These are phyloP conservation scores for Gyromitra esculenta DNA, from an alignment of 2,329 filamentous ascomycete genomes.

Conservation along the genomic window DNA sequence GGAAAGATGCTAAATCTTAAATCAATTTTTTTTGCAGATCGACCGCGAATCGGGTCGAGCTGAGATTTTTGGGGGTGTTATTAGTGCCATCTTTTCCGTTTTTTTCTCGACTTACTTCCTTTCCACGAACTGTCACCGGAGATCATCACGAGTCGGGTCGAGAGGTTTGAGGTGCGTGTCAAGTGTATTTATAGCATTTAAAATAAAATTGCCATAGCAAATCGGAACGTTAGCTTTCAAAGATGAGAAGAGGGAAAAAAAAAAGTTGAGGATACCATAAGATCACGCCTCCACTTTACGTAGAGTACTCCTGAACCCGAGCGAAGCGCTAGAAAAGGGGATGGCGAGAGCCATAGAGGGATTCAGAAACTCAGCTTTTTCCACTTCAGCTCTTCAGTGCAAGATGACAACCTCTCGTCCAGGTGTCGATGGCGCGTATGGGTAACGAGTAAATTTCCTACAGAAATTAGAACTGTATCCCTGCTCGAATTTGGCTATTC, in stretches of 20 bases:
- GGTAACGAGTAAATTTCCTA: too few relatives aligned
- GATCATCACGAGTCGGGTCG: slow-evolving; percentile 3
- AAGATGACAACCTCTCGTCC: too few relatives aligned
- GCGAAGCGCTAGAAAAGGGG: too few relatives aligned
- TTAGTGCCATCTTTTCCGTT: not conserved
- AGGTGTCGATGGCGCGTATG: too few relatives aligned
- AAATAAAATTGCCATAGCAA: not conserved
- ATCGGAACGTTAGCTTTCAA: not conserved
- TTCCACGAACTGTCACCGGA: not conserved
- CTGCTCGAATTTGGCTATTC: too few relatives aligned
- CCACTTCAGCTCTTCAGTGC: too few relatives aligned
- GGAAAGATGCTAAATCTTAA: not conserved
- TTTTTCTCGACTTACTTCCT: not conserved
- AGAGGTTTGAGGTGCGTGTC: not conserved
- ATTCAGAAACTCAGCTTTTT: too few relatives aligned
- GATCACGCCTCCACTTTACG: not conserved
- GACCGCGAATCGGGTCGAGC: not conserved
- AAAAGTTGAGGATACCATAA: not conserved
- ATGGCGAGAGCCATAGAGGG: not conserved
- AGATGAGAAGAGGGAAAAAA: too few relatives aligned
- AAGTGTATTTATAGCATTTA: not conserved
- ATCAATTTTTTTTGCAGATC: not conserved
- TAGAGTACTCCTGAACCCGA: not conserved
- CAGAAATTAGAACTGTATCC: too few relatives aligned
- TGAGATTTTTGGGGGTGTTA: not conserved